Evolutionary conservation across 768 basidiomycete genomes (phyloP).

Genomic region (Cystofilobasidium bisporidii): DNA sequence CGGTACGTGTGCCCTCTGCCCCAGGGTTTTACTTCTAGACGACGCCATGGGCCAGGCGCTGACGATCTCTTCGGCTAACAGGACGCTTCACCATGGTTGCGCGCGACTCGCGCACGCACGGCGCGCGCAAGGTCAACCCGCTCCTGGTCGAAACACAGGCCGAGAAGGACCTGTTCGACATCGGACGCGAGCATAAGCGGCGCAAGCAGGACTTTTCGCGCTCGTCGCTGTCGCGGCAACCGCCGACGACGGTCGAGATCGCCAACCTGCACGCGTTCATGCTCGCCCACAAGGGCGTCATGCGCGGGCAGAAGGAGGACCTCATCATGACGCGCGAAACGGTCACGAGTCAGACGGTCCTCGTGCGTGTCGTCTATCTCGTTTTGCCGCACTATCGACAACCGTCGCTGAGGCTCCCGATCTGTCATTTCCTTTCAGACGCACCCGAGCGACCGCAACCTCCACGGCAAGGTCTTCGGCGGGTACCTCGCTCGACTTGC

Average conservation of each 20-base stretch:
- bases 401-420: too few species aligned
- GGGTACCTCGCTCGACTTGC: constrained; percentile 55
- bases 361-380: too few species aligned
- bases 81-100: constrained; percentile 92
- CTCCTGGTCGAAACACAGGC: constrained; percentile 53
- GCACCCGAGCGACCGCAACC: constrained; percentile 40
- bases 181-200: constrained; percentile 48
- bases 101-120: constrained; percentile 57
- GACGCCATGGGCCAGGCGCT: not conserved
- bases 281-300: constrained; percentile 47
- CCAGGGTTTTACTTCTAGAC: too few species aligned
- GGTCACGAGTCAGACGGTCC: not conserved
- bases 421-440: too few species aligned
- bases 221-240: constrained; percentile 59
- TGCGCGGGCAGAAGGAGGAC: constrained; percentile 65
- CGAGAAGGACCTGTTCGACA: constrained; percentile 53
- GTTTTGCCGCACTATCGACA: too few species aligned
- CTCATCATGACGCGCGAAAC: constrained; percentile 50
- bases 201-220: constrained; percentile 50
- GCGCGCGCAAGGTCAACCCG: constrained; percentile 56
- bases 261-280: constrained; percentile 59
- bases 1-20: constrained; percentile 42
- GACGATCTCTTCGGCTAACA: constrained; percentile 33
- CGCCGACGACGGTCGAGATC: constrained; percentile 63
- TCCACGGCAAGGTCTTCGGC: constrained; percentile 55